These are phyloP conservation scores for Ganoderma multipileum DNA, from an alignment of 1,284 basidiomycete species.

Conservation along the genomic window DNA sequence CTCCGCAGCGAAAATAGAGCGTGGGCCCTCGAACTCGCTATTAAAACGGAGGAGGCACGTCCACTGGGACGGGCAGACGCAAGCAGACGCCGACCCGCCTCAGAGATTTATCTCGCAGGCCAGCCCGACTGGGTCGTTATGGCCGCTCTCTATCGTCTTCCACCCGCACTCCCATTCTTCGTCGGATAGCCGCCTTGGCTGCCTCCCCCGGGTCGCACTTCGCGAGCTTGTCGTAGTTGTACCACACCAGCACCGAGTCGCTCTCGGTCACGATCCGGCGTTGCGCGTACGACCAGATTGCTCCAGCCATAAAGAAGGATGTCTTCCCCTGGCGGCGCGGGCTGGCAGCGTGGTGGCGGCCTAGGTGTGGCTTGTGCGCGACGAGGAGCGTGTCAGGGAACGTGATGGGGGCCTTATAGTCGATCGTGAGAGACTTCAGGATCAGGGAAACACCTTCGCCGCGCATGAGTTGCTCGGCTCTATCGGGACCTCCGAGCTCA, in stretches of 20 bases:
- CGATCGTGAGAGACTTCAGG: conserved; percentile 70
- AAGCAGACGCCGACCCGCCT: no score
- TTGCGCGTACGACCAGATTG: conserved; percentile 70
- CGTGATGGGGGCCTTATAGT: conserved; percentile 74
- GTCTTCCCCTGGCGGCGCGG: conserved; percentile 41
- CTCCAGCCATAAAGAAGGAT: conserved; percentile 56
- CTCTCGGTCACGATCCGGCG: conserved; percentile 65
- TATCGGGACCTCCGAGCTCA: conserved; percentile 62
- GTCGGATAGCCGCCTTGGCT: conserved; percentile 38
- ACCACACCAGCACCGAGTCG: conserved; percentile 74
- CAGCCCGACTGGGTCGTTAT: background rate
- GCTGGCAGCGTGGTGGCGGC: conserved; percentile 35
- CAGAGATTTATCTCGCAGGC: no score
- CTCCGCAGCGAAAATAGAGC: no score
- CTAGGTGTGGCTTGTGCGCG: conserved; percentile 29
- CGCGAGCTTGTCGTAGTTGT: conserved; percentile 69
- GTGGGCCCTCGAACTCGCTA: no score
- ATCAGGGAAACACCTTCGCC: conserved; percentile 70
- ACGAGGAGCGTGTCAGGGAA: conserved; percentile 49
- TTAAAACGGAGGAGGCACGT: no score
- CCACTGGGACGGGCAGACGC: no score
- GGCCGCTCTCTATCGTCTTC: background rate
- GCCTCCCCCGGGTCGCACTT: conserved; percentile 68
- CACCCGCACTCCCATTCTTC: conserved; percentile 35
- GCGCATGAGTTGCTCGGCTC: conserved; percentile 60